These are phyloP conservation scores for Neurospora sp. DNA, from an alignment of 495 filamentous ascomycete species.

Conservation along the genomic window DNA sequence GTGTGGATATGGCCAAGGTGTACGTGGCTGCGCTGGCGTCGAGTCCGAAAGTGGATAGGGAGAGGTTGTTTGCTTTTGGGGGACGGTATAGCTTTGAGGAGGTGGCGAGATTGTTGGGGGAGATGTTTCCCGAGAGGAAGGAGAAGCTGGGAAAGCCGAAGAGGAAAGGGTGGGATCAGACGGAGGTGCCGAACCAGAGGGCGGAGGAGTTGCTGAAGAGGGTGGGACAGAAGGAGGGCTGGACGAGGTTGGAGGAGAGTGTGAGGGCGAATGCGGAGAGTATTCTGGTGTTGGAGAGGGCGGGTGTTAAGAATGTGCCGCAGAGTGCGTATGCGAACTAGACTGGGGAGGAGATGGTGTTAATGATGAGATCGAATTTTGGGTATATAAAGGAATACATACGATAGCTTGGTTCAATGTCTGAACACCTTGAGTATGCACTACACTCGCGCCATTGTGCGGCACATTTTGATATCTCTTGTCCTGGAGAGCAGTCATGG, in stretches of 20 bases:
- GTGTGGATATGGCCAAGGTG: constrained; percentile 18
- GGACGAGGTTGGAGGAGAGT: constrained; percentile 28
- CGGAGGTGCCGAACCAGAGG: constrained; percentile 22
- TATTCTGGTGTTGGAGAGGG: constrained; percentile 11
- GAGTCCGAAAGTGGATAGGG: constrained; percentile 16
- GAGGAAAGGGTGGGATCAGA: constrained; percentile 23
- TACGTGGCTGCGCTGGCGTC: constrained; percentile 23
- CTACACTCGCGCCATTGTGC: background rate
- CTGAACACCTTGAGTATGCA: background rate
- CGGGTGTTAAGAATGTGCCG: constrained; percentile 1
- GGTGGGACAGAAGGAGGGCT: constrained; percentile 20
- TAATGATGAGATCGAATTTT: accelerated
- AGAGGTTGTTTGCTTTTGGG: constrained; percentile 24
- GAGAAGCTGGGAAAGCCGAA: constrained; percentile 12
- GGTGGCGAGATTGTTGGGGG: constrained; percentile 19
- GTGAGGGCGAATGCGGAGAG: constrained; percentile 19
- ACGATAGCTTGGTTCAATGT: background rate
- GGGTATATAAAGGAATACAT: background rate
- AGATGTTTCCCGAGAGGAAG: constrained; percentile 18
- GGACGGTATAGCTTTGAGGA: constrained; percentile 23
- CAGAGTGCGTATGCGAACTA: background rate
- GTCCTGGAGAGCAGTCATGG: background rate
- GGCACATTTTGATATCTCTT: background rate
- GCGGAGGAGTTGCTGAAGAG: constrained; percentile 19
- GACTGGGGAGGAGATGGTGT: background rate